Evolutionary conservation across 257 asterid genomes (phyloP).

Genomic region (Solanum sitiens): DNA sequence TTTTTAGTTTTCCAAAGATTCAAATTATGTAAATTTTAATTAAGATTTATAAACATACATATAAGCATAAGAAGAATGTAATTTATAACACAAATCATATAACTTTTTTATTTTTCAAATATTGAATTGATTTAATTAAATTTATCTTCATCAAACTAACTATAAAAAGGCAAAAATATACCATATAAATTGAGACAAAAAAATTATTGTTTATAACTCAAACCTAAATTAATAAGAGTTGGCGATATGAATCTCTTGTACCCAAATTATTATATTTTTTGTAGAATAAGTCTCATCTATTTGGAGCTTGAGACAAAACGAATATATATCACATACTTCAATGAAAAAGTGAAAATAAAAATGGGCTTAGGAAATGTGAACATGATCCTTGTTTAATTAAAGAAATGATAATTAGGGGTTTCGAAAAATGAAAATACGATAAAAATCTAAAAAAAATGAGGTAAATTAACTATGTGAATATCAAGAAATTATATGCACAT

Average conservation of each 20-base stretch:
- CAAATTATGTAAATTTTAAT: background rate
- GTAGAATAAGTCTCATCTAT: background rate
- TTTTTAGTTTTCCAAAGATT: background rate
- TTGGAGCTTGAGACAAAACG: background rate
- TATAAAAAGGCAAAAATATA: background rate
- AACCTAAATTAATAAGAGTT: background rate
- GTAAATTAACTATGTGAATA: background rate
- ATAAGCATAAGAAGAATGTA: background rate
- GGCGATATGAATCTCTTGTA: background rate
- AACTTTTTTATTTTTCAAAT: background rate
- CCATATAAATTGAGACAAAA: background rate
- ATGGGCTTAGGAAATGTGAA: background rate
- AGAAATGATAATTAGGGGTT: background rate
- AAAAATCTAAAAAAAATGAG: background rate
- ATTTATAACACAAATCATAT: background rate
- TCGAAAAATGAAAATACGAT: background rate
- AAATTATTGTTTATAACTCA: background rate
- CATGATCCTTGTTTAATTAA: background rate
- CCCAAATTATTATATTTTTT: background rate
- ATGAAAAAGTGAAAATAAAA: background rate
- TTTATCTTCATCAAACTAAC: background rate
- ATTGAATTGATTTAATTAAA: background rate
- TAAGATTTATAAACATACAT: background rate
- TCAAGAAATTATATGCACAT: background rate
- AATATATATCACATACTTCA: background rate